phyloP scores from a whole-genome alignment of 2,329 filamentous ascomycete species.

The Sporothrix dimorphospora region DNA sequence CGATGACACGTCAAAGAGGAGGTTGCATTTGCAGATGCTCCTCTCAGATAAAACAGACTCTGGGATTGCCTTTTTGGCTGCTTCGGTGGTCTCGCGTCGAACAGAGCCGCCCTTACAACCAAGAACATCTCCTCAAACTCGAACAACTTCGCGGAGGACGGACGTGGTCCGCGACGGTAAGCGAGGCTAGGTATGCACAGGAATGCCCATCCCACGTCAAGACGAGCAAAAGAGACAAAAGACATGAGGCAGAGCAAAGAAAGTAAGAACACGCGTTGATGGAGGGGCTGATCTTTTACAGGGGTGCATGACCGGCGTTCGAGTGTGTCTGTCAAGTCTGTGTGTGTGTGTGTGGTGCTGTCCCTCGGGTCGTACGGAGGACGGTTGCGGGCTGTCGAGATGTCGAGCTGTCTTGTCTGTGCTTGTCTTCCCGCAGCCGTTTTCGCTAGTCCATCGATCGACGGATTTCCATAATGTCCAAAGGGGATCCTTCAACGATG shows the following conservation, averaged over 20 bases:
- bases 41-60: not conserved
- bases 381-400: not conserved
- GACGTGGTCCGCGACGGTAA: not conserved
- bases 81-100: no score
- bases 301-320: conserved; percentile 5
- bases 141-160: conserved; percentile 3
- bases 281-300: conserved; percentile 18
- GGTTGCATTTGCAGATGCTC: conserved; percentile 5
- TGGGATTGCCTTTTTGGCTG: not conserved
- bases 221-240: not conserved
- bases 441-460: conserved; percentile 2
- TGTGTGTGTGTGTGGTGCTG: no score
- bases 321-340: not conserved
- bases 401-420: not conserved
- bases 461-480: not conserved
- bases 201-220: not conserved
- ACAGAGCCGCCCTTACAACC: no score
- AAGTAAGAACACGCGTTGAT: conserved; percentile 18
- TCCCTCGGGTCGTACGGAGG: not conserved
- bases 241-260: not conserved
- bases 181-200: not conserved
- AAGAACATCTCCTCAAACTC: not conserved
- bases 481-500: not conserved
- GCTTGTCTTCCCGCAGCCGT: conserved; percentile 17
- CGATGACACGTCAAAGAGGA: conserved; percentile 2